Base-by-base conservation (phyloP, 2,329 filamentous ascomycete genomes). In the Sphaerulina vaccinii region DNA sequence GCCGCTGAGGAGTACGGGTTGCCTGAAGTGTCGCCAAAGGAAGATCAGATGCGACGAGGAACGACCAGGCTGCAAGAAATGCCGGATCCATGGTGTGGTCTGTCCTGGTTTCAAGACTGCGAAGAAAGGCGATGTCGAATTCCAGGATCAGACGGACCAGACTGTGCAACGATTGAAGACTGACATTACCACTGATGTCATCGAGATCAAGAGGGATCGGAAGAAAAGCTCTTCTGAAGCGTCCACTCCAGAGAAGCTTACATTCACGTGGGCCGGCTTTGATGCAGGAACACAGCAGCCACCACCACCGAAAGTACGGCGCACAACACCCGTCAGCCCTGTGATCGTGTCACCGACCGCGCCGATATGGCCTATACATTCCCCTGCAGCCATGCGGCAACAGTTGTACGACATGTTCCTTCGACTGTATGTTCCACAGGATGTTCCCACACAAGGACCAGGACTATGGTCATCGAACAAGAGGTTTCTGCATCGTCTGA, bases 21-120 rank as follows among this genome's bases (percentile, higher is more conserved):
- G 64, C 50, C 55, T 51, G 18, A 63, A 54, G n/a, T 67, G 65
- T 43, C 58, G 65, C 16, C 57, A 60, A 33, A 57, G 65, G 16
- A 67, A 66, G 52, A 60, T 67, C 46, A 54, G 62, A 24, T 67
- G 65, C 42, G 62, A 65, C 41, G 59, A 63, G 37, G 49, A 49
- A 10, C 51, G 65, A 6, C 65, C 65, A 13, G 46, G 48, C 16
- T 67, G 64, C 50, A 46, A 59, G 41, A 54, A 59, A 22, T 66
- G 65, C 52, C 50, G 46, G 7, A 62, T 56, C 10, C 62, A 66
- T 38, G 59, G 62, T 22, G 61, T 64, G 21, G 36, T 50, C 3
- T 67, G 65, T 47, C 58, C 62, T 3, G 65, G 65, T 21, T 67
- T 66, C 45, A 53, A 60, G 10, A 50, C 27, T 38, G 39, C 52